phyloP scores from a whole-genome alignment of 768 basidiomycete species.

The Pulveroboletus frians region DNA sequence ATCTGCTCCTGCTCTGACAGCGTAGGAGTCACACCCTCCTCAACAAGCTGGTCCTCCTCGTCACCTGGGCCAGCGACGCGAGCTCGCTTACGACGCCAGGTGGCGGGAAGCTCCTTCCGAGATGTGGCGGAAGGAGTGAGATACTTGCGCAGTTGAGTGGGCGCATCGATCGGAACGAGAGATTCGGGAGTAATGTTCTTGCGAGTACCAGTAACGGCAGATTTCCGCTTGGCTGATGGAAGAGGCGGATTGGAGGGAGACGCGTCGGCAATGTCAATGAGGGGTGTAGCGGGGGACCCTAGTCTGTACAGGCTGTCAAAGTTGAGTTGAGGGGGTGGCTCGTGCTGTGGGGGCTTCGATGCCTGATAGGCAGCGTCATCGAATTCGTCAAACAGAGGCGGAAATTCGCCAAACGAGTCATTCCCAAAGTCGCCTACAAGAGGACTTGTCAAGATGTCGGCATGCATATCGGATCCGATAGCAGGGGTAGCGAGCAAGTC shows the following conservation, averaged over 20 bases:
- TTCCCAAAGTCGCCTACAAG: slow-evolving; percentile 31
- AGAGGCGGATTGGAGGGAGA: slow-evolving; percentile 24
- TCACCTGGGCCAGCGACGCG: slow-evolving; percentile 43
- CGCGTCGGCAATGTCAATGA: slow-evolving; percentile 36
- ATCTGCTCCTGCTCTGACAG: slow-evolving; percentile 62
- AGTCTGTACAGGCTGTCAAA: slow-evolving; percentile 41
- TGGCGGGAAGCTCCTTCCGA: slow-evolving; percentile 70
- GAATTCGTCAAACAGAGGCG: slow-evolving; percentile 30
- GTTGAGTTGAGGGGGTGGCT: slow-evolving; percentile 17
- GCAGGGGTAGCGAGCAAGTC: slow-evolving; percentile 41
- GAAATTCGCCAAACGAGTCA: slow-evolving; percentile 30
- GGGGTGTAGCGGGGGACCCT: slow-evolving; percentile 46
- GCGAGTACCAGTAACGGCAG: slow-evolving; percentile 59
- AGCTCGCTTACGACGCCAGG: slow-evolving; percentile 61
- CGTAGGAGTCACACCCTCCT: slow-evolving; percentile 32
- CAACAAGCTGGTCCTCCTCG: slow-evolving; percentile 40
- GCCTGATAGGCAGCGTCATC: slow-evolving; percentile 13
- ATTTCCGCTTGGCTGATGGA: slow-evolving; percentile 26
- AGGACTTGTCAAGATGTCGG: slow-evolving; percentile 41
- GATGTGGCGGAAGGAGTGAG: slow-evolving; percentile 69
- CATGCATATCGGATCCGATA: slow-evolving; percentile 32
- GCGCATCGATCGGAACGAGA: slow-evolving; percentile 69
- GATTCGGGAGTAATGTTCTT: slow-evolving; percentile 61
- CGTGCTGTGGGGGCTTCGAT: slow-evolving; percentile 10
- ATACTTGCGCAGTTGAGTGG: slow-evolving; percentile 76